Conservation (phyloP, 2,329 filamentous ascomycete species). For the Paraphoma sp. region DNA sequence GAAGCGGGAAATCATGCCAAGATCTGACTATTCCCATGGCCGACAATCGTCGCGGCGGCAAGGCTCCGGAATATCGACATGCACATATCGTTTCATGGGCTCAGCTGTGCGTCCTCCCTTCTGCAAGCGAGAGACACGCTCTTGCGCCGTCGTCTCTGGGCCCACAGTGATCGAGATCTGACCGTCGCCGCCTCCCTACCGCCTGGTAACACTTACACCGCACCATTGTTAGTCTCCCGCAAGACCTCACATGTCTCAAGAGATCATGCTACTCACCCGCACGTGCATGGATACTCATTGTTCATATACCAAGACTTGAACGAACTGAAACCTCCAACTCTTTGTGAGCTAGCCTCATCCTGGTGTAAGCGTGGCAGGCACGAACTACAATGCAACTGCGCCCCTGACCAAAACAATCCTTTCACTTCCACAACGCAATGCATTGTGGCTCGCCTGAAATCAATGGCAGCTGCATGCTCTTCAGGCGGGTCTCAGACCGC, state of each 20-base stretch:
- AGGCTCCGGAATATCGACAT: constrained; percentile 7
- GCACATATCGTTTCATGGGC: constrained; percentile 15
- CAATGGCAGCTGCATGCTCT: not conserved
- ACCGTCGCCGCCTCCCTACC: not conserved
- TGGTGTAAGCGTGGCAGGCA: not conserved
- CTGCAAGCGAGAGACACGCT: constrained; percentile 10
- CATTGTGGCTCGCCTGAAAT: not conserved
- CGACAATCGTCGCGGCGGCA: constrained; percentile 7
- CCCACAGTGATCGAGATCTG: constrained; percentile 14
- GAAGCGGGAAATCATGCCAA: constrained; percentile 24
- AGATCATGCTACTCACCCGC: too few relatives aligned
- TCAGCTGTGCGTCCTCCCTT: constrained; percentile 10
- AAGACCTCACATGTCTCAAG: too few relatives aligned
- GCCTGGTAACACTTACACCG: not conserved
- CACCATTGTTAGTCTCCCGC: not conserved
- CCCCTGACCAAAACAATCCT: not conserved
- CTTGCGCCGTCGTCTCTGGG: constrained; percentile 11
- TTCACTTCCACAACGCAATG: not conserved
- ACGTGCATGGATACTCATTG: not conserved
- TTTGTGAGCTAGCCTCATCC: not conserved
- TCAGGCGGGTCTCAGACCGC: not conserved
- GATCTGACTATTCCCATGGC: constrained; percentile 9
- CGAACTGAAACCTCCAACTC: not conserved
- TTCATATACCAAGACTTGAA: not conserved
- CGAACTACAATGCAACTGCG: not conserved